phyloP scores from a whole-genome alignment of 176 grass and related monocot genomes.

The Panicum miliaceum region DNA sequence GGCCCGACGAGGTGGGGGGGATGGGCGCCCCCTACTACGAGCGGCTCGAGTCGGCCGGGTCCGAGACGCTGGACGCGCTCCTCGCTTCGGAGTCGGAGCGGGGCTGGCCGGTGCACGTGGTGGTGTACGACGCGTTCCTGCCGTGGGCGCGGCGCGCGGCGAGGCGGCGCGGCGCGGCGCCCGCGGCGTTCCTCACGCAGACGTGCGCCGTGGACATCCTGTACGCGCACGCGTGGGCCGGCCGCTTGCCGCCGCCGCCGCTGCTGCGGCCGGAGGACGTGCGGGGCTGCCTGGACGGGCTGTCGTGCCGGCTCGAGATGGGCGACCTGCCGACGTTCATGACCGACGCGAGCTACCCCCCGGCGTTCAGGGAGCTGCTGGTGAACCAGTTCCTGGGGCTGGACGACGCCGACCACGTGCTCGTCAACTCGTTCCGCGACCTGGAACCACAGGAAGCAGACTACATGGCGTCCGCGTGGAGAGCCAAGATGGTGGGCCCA shows the following conservation, averaged over 20 bases:
- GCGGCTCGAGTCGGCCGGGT: conserved; percentile 47
- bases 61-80: conserved; percentile 55
- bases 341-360: background rate
- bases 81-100: conserved; percentile 47
- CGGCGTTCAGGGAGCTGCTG: conserved; percentile 43
- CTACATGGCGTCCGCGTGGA: conserved; percentile 35
- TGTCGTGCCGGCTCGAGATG: conserved; percentile 37
- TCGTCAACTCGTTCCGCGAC: conserved; percentile 79
- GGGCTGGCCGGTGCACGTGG: conserved; percentile 51
- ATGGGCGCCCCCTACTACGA: conserved; percentile 40
- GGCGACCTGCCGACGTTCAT: conserved; percentile 63
- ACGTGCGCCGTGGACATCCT: conserved; percentile 54
- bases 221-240: conserved; percentile 62
- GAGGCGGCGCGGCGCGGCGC: conserved; percentile 13
- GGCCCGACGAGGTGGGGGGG: conserved; percentile 28
- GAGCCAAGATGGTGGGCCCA: conserved; percentile 26
- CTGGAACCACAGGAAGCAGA: conserved; percentile 53
- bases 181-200: conserved; percentile 72
- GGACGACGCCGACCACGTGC: conserved; percentile 59
- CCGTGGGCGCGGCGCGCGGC: conserved; percentile 60
- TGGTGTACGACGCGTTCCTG: conserved; percentile 72
- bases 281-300: conserved; percentile 40
- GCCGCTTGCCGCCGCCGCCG: conserved; percentile 32
- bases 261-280: background rate
- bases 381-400: conserved; percentile 58